Conservation (phyloP, 768 basidiomycete genomes). For the Lactarius sp. region DNA sequence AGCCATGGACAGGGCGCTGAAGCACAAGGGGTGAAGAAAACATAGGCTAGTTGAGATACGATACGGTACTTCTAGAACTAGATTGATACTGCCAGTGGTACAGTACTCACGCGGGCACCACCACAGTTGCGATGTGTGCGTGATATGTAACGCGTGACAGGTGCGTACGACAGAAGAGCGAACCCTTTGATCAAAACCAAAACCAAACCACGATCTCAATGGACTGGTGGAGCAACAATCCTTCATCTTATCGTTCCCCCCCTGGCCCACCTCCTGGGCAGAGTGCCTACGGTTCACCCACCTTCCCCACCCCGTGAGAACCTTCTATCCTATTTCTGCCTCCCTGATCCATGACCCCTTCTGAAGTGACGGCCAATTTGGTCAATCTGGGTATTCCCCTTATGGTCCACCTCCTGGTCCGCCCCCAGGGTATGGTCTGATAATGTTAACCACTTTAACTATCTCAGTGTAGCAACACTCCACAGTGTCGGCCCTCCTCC, state of each 20-base stretch:
- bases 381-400: conserved; percentile 25
- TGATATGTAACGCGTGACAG: too few species aligned
- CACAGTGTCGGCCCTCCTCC: conserved; percentile 6
- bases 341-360: background rate
- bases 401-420: conserved; percentile 28
- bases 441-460: background rate
- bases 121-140: too few species aligned
- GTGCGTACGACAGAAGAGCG: too few species aligned
- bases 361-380: conserved; percentile 7
- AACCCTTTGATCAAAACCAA: too few species aligned
- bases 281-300: background rate
- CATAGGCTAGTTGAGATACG: too few species aligned
- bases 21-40: background rate
- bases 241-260: conserved; percentile 12
- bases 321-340: background rate
- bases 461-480: background rate
- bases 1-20: background rate
- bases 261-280: conserved; percentile 11
- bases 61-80: too few species aligned
- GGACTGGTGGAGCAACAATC: conserved; percentile 10
- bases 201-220: conserved; percentile 8
- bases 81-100: too few species aligned
- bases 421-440: conserved; percentile 22
- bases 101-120: too few species aligned
- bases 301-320: conserved; percentile 22